Percentiles rank a stretch among this genome's conserved stretches.
phyloP scores from a whole-genome alignment of 2,329 filamentous ascomycete genomes.

The Fusarium armeniacum region DNA sequence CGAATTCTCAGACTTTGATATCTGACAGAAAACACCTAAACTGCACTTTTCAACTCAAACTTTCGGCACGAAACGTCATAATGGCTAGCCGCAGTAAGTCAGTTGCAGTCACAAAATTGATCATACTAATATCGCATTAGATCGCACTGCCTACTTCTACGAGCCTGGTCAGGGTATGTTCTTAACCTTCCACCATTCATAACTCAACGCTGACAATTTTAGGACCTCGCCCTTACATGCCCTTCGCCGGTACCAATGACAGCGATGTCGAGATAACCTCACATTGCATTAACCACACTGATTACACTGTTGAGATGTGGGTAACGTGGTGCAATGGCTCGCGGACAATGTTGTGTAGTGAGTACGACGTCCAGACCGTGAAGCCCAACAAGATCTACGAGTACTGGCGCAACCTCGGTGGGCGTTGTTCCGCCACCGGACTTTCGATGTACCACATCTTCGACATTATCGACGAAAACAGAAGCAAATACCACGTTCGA shows the following conservation, averaged over 20 bases:
- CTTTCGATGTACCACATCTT: not conserved
- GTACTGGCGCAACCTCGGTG: not conserved
- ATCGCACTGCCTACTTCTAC: not conserved
- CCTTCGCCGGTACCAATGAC: rapidly evolving
- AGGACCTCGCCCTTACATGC: not conserved
- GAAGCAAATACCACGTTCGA: not conserved
- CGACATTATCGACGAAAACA: not conserved
- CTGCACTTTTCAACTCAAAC: not conserved
- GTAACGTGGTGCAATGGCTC: not conserved
- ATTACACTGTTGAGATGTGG: not conserved
- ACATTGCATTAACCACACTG: not conserved
- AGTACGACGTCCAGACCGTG: not conserved
- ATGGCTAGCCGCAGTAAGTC: not conserved
- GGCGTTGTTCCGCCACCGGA: not conserved
- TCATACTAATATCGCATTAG: not conserved
- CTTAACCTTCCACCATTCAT: rapidly evolving
- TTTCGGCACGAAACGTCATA: not conserved
- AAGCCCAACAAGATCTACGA: not conserved
- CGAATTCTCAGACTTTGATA: rapidly evolving
- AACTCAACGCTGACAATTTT: not conserved
- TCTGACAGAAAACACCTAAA: not conserved
- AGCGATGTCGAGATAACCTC: not conserved
- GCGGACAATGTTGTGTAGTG: not conserved
- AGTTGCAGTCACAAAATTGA: no score
- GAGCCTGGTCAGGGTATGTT: not conserved